Evolutionary conservation across 192 early-diverging fungal genomes (phyloP), one percentile per base, ranked within the genome.

Genomic region (Coemansia sp.): DNA sequence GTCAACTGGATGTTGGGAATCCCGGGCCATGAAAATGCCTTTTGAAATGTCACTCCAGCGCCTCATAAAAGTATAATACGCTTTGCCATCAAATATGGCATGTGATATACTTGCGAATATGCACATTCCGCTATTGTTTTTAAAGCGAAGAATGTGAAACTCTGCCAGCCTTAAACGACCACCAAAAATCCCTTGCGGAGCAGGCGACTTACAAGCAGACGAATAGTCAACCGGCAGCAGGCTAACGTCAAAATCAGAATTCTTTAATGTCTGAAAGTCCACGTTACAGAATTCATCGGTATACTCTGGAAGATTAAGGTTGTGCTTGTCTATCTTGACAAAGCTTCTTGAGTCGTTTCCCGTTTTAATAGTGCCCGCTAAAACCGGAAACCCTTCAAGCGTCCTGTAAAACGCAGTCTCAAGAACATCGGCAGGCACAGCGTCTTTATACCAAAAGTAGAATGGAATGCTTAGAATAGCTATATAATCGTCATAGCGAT

Each of bases 261-360:
- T 49, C 43, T 66, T 19, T 5, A 75, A 25, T 1, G 51, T 48
- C 2, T 7, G 8, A 25, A 61, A 70, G 45, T 70, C 56, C 14
- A 61, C 22, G 1, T 51, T 11, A 53, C 64, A 62, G 11, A 37
- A 20, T 7, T 68, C 56, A 48, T 67, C 68, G 1, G 16, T 40
- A n/a, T 62, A 76, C 53, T 67, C 60, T 49, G 74, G 74, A 57
- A 76, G 49, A 56, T 70, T 75, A 5, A 75, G 22, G 38, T 75
- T 49, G 51, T 22, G 5, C 32, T 20, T 12, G 17, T 75, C 58
- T 4, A 69, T 57, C 10, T 50, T 41, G 9, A 75, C n/a, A 7
- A 53, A 10, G 7, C 16, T 39, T 5, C 56, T 39, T 0, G 68
- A 59, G 7, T 61, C 32, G 7, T 40, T 9, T 6, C 19, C 63